A percentile compares a stretch with the other conserved stretches of the same genome.
These are phyloP conservation scores for baker's yeast (Saccharomyces cerevisiae) DNA, from an alignment of 805 yeast species.

Conservation along the genomic window DNA sequence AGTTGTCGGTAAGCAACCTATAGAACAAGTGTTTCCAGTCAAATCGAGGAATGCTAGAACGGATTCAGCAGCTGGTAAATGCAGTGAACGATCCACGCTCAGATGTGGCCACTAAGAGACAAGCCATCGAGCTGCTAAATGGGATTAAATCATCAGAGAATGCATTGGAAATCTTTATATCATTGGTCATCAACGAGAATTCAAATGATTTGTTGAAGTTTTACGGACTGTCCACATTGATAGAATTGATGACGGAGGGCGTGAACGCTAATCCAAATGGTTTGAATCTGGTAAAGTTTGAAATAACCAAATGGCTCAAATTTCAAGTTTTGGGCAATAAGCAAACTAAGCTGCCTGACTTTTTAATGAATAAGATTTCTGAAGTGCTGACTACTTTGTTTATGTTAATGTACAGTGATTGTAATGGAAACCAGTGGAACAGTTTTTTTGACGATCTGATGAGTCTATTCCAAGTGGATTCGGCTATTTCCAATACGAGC, in stretches of 20 bases:
- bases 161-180: conserved; percentile 22
- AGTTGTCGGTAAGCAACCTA: not conserved
- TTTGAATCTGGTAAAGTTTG: not conserved
- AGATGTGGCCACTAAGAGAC: conserved; percentile 52
- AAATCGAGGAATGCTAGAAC: conserved; percentile 30
- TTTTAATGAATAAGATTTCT: conserved; percentile 28
- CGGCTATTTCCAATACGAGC: conserved; percentile 3
- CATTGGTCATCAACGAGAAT: conserved; percentile 18
- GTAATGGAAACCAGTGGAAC: conserved; percentile 26
- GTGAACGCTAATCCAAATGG: not conserved
- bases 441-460: conserved; percentile 27
- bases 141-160: conserved; percentile 21
- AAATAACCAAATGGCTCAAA: not conserved
- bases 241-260: not conserved
- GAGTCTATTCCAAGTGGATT: conserved; percentile 16
- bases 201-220: conserved; percentile 26
- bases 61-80: conserved; percentile 81
- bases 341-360: conserved; percentile 17
- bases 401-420: conserved; percentile 27
- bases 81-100: conserved; percentile 68
- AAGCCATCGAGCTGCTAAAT: conserved; percentile 34
- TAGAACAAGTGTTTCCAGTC: not conserved
- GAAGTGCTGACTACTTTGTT: conserved; percentile 29
- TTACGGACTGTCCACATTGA: conserved; percentile 13
- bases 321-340: not conserved